A percentile compares a stretch with the other conserved stretches of the same genome.
Conservation (phyloP, 2,329 filamentous ascomycete species). For the Trematosphaeria pertusa region DNA sequence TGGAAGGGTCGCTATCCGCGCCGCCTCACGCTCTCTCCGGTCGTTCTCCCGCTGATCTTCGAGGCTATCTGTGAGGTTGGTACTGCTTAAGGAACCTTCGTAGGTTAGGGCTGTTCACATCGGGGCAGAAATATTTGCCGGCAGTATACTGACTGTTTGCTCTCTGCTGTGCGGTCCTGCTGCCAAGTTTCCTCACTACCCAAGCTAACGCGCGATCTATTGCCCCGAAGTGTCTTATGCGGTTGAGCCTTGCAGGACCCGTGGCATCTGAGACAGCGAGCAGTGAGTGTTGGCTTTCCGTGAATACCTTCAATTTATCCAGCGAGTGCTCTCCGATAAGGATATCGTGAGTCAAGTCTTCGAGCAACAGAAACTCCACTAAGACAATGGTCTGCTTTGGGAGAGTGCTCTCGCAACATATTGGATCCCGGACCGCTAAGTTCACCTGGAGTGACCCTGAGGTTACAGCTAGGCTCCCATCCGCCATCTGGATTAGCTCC, state of each 20-base stretch:
- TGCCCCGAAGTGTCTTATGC: slow-evolving; percentile 2
- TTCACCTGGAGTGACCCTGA: slow-evolving; percentile 1
- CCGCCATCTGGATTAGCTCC: slow-evolving; percentile 6
- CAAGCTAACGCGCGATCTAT: slow-evolving; percentile 1
- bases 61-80: neutral
- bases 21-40: slow-evolving; percentile 8
- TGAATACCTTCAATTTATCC: slow-evolving; percentile 6
- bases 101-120: too few relatives aligned
- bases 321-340: slow-evolving; percentile 4
- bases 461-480: slow-evolving; percentile 8
- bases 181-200: slow-evolving; percentile 5
- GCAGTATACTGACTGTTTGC: neutral
- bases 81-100: neutral
- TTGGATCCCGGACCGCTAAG: neutral
- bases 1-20: slow-evolving; percentile 4
- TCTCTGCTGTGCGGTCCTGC: neutral
- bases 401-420: neutral
- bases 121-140: neutral
- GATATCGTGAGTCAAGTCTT: slow-evolving; percentile 2
- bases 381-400: neutral
- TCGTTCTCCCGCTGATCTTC: slow-evolving; percentile 13
- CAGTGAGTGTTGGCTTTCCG: neutral
- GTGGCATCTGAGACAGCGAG: neutral
- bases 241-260: slow-evolving; percentile 1
- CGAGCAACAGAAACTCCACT: slow-evolving; percentile 2